phyloP scores from a whole-genome alignment of 2,329 filamentous ascomycete species.

The Hypoxylon sp. region DNA sequence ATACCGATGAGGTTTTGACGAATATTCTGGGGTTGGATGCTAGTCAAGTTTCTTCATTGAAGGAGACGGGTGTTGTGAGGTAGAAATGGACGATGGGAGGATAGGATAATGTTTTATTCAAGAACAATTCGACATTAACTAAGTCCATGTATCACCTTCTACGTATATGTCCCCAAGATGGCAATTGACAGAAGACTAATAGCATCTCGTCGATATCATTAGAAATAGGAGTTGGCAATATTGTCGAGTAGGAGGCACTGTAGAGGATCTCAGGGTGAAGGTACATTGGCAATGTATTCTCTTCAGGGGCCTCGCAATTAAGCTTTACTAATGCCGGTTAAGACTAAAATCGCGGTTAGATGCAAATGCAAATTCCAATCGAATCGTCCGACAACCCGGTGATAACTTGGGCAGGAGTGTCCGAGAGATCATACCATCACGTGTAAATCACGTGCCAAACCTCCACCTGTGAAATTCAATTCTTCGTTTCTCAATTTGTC shows the following conservation, averaged over 20 bases:
- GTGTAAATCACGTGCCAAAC: conserved; percentile 35
- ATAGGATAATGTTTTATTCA: too few species aligned
- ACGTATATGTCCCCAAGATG: too few species aligned
- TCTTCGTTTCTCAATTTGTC: conserved; percentile 22
- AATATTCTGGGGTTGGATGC: conserved; percentile 68
- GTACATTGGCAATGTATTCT: too few species aligned
- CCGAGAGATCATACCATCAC: conserved; percentile 33
- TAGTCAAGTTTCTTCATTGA: conserved; percentile 68
- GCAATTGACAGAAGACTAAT: too few species aligned
- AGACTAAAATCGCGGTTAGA: conserved; percentile 3
- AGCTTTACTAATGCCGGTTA: not conserved
- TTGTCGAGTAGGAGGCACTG: not conserved
- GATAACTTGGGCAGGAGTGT: conserved; percentile 5
- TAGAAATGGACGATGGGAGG: conserved; percentile 48
- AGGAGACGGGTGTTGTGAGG: conserved; percentile 70
- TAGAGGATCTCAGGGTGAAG: too few species aligned
- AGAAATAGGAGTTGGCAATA: not conserved
- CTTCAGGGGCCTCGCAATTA: too few species aligned
- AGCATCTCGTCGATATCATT: too few species aligned
- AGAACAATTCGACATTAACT: too few species aligned
- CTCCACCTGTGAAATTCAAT: conserved; percentile 39
- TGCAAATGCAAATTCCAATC: too few species aligned
- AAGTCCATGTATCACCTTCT: too few species aligned
- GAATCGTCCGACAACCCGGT: conserved; percentile 2
- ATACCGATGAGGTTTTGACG: conserved; percentile 79